Conservation (phyloP, 768 basidiomycete genomes). For the Suillus cothurnatus region DNA sequence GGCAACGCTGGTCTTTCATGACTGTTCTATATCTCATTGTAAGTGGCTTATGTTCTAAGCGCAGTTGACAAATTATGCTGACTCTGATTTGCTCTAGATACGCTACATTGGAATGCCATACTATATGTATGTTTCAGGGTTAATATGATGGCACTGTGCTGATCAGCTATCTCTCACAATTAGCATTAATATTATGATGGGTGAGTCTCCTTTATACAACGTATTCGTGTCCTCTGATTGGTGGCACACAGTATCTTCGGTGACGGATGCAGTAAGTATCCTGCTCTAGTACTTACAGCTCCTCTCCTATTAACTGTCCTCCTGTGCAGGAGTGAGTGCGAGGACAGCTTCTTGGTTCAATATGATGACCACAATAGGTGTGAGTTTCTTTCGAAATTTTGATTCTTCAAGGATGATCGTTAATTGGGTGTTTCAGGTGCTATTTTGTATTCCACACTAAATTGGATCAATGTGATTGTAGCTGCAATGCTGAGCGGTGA, state of each 20-base stretch:
- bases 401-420: neutral
- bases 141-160: neutral
- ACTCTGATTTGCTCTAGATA: neutral
- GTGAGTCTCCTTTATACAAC: neutral
- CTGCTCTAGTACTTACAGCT: neutral
- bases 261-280: conserved; percentile 1
- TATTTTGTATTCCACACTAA: neutral
- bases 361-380: neutral
- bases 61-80: neutral
- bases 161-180: neutral
- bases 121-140: neutral
- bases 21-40: neutral
- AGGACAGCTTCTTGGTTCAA: neutral
- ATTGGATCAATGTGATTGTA: neutral
- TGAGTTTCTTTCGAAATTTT: neutral
- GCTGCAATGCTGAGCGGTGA: neutral
- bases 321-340: neutral
- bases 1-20: neutral
- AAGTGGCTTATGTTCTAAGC: neutral
- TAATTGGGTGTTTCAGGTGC: neutral
- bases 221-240: neutral
- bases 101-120: conserved; percentile 1
- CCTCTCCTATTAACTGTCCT: neutral
- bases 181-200: neutral
- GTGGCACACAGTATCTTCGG: neutral